A percentile compares a stretch with the other conserved stretches of the same genome.
These are phyloP conservation scores for Pythium dissimile DNA, from an alignment of 352 stramenopile species.

Conservation along the genomic window DNA sequence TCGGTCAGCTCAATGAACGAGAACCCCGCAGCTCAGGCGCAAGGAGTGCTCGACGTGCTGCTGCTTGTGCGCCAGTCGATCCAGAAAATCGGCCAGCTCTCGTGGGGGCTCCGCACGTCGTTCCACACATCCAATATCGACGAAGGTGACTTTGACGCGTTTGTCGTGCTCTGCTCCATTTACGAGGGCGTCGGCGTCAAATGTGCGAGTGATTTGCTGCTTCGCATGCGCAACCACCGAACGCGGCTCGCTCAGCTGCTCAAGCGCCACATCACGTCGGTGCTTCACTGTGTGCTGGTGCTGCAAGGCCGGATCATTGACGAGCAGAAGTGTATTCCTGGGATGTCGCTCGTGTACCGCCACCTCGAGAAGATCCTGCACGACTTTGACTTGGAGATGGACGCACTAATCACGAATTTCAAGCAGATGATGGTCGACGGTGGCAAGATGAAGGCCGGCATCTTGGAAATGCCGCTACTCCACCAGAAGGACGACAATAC, in stretches of 20 bases:
- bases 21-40: slow-evolving; percentile 43
- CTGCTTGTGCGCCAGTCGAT: slow-evolving; percentile 84
- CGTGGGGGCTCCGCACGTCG: slow-evolving; percentile 80
- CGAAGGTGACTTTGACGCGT: slow-evolving; percentile 79
- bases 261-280: slow-evolving; percentile 65
- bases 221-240: slow-evolving; percentile 71
- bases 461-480: slow-evolving; percentile 70
- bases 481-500: slow-evolving; percentile 69
- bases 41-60: slow-evolving; percentile 70
- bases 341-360: slow-evolving; percentile 74
- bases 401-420: slow-evolving; percentile 57
- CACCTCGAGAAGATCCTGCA: slow-evolving; percentile 51
- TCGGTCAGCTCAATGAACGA: slow-evolving; percentile 54
- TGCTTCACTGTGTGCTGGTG: slow-evolving; percentile 69
- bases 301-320: slow-evolving; percentile 73
- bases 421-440: slow-evolving; percentile 77
- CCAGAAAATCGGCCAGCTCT: slow-evolving; percentile 77
- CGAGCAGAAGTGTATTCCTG: slow-evolving; percentile 72
- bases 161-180: slow-evolving; percentile 84
- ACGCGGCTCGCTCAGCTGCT: slow-evolving; percentile 63
- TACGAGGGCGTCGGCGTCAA: slow-evolving; percentile 62
- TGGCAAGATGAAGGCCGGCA: slow-evolving; percentile 78
- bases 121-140: slow-evolving; percentile 83
- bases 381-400: slow-evolving; percentile 71
- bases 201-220: slow-evolving; percentile 65